phyloP scores from a whole-genome alignment of 1,284 basidiomycete genomes.

The Trichosporon sp. region DNA sequence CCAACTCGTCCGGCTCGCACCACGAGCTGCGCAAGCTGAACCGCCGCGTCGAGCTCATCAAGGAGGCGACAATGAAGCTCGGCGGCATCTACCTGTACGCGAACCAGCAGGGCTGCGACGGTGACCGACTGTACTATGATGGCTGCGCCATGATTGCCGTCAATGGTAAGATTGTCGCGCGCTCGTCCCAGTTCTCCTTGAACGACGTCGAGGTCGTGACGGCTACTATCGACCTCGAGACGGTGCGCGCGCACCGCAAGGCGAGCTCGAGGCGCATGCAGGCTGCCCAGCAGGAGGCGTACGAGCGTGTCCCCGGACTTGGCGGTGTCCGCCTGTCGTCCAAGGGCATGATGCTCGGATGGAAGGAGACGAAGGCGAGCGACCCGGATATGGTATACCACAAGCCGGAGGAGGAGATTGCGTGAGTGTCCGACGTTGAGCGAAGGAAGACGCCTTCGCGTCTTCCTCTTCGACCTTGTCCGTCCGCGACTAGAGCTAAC shows the following conservation, averaged over 20 bases:
- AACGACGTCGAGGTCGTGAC: conserved; percentile 93
- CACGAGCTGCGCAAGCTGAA: conserved; percentile 95
- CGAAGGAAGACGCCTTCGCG: too few species aligned
- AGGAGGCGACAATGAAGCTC: conserved; percentile 92
- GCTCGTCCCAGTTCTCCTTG: conserved; percentile 94
- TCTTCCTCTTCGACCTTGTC: too few species aligned
- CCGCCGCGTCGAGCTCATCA: conserved; percentile 88
- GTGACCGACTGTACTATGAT: conserved; percentile 96
- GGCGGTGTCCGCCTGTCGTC: conserved; percentile 69
- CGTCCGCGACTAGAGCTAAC: neutral
- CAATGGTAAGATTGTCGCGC: conserved; percentile 89
- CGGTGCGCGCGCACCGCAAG: conserved; percentile 84
- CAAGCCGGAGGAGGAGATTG: conserved; percentile 92
- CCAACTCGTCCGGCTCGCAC: conserved; percentile 95
- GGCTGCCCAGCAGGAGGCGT: conserved; percentile 72
- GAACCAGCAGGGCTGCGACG: conserved; percentile 98
- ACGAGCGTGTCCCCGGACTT: conserved; percentile 68
- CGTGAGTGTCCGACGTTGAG: conserved; percentile 63
- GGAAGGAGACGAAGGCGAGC: conserved; percentile 62
- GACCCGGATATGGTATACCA: conserved; percentile 73
- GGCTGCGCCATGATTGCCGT: conserved; percentile 94
- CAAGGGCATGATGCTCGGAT: conserved; percentile 66
- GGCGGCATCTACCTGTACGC: conserved; percentile 97
- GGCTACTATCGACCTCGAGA: conserved; percentile 92
- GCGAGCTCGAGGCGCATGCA: conserved; percentile 85